Evolutionary conservation across 2,329 filamentous ascomycete species (phyloP), one percentile per base, ranked within the genome.

Genomic region (Alternaria ethzedia): DNA sequence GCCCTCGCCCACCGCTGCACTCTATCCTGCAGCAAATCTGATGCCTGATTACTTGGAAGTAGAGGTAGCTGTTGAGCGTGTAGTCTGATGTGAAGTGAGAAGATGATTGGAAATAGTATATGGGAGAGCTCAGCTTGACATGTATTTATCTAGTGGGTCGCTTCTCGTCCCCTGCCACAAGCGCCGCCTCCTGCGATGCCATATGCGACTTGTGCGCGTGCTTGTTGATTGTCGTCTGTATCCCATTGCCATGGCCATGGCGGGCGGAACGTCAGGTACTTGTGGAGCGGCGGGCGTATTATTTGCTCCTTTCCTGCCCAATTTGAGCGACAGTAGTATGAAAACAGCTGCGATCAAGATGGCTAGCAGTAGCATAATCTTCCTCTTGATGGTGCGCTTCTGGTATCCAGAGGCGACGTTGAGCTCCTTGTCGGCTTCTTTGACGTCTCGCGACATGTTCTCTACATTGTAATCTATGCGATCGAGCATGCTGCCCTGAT

Each of bases 381-480:
- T 97, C 69, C 96, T 87, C 83, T 97, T 99, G 21, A 92, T 94
- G 55, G 91, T 91, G 76, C 89, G 91, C 78, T 89, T 90, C 83
- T 99, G 96, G 76, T 98, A 98, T 17, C 91, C 91, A 5, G 91
- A 94, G 13, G 96, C 89, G 60, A 96, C 89, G 66, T 89, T 93
- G 58, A 99, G 86, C 82, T 99, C 96, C 79, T 95, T 96, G 66
- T 97, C 93, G 4, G 96, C 96, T 20, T 87, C 92, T 78, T 97
- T 97, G 62, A 99, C 93, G 75, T 98, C 94, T 20, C 89, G 90
- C n/a, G 90, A 89, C 92, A 98, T 97, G 65, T 91, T 88, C 82
- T 99, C 96, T 57, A 99, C 94, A 74, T 99, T 99, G 83, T 97
- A 99, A 68, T 86, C 84, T 63, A 86, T 85, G 41, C 84, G 81